These are phyloP conservation scores for Hymenotorrendiella dingleyae DNA, from an alignment of 2,329 filamentous ascomycete genomes.

Conservation along the genomic window DNA sequence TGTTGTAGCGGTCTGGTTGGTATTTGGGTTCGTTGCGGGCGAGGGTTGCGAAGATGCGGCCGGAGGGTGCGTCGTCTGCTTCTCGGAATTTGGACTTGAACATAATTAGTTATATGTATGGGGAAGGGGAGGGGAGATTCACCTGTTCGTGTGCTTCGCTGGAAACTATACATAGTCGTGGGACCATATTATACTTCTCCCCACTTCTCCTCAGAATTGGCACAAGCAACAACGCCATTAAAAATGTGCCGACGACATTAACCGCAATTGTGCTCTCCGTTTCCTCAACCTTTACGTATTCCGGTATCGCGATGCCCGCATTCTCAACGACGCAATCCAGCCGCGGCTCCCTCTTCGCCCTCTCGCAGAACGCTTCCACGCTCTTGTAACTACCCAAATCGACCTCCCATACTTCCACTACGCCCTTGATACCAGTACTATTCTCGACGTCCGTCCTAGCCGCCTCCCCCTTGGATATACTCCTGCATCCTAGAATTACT, in stretches of 20 bases:
- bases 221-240: conserved; percentile 17
- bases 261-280: conserved; percentile 18
- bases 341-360: conserved; percentile 17
- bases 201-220: conserved; percentile 7
- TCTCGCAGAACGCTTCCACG: conserved; percentile 1
- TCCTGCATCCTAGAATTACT: conserved; percentile 35
- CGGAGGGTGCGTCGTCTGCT: conserved; percentile 13
- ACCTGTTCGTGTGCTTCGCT: conserved; percentile 12
- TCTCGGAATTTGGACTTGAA: too few relatives aligned
- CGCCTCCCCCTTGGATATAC: conserved; percentile 35
- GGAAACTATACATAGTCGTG: conserved; percentile 9
- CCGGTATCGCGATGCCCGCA: conserved; percentile 13
- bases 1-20: conserved; percentile 27
- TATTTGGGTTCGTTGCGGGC: conserved; percentile 12
- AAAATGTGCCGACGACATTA: conserved; percentile 18
- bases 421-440: neutral
- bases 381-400: conserved; percentile 10
- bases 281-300: conserved; percentile 14
- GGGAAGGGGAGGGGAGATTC: conserved; percentile 12
- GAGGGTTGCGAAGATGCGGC: conserved; percentile 19
- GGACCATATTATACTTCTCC: neutral
- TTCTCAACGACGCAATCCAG: conserved; percentile 41
- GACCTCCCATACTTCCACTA: conserved; percentile 9
- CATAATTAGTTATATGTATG: too few relatives aligned
- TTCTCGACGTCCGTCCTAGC: conserved; percentile 32